Evolutionary conservation across 2,329 filamentous ascomycete genomes (phyloP).

Genomic region (Colletotrichum sidae): DNA sequence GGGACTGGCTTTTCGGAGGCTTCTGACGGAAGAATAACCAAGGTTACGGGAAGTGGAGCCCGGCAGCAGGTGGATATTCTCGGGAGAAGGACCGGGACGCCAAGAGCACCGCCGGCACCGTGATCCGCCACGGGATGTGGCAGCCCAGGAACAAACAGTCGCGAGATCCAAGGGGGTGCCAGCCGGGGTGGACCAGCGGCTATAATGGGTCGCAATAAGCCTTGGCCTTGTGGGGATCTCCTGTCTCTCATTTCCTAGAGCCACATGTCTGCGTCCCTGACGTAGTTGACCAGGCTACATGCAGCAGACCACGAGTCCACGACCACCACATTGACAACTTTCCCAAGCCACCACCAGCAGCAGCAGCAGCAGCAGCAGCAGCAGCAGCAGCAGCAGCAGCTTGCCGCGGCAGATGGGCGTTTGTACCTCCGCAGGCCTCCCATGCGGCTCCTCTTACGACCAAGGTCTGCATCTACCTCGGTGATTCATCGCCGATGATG

Average conservation of each 20-base stretch:
- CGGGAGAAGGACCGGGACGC: conserved; percentile 21
- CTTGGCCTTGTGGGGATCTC: conserved; percentile 35
- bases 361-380: conserved; percentile 11
- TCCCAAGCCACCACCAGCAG: conserved; percentile 2
- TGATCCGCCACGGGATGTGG: conserved; percentile 20
- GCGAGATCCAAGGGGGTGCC: neutral
- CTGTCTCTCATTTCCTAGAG: conserved; percentile 30
- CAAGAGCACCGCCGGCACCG: conserved; percentile 22
- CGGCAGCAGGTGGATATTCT: conserved; percentile 16
- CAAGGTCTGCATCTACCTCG: no score
- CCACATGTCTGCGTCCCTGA: conserved; percentile 26
- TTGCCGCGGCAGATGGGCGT: conserved; percentile 3
- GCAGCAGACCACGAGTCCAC: conserved; percentile 1
- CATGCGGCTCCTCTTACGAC: neutral
- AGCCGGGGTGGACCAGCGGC: conserved; percentile 4
- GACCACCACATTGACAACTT: conserved; percentile 11
- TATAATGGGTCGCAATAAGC: conserved; percentile 3
- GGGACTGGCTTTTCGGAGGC: no score
- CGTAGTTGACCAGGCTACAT: conserved; percentile 30
- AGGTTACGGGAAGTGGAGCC: conserved; percentile 13
- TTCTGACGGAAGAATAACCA: no score
- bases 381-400: conserved; percentile 6
- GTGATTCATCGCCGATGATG: no score
- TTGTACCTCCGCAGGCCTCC: conserved; percentile 8
- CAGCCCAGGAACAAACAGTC: conserved; percentile 4